phyloP scores from a whole-genome alignment of 2,329 filamentous ascomycete species.

The Ascomycota sp. region DNA sequence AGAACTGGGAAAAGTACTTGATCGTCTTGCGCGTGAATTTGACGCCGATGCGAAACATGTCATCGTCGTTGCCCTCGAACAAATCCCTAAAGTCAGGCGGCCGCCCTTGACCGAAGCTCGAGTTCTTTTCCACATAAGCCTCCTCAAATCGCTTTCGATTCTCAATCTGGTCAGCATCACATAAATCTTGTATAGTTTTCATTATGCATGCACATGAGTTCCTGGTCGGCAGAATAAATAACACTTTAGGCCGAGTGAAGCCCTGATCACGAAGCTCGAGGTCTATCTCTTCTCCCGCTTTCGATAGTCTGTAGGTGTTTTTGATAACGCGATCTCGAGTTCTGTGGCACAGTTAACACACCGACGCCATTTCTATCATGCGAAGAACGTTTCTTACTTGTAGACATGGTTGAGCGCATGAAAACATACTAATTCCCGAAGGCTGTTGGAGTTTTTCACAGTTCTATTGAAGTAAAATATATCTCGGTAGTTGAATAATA shows the following conservation, averaged over 20 bases:
- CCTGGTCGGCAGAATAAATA: conserved; percentile 76
- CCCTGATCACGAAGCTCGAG: conserved; percentile 78
- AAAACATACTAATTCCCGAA: conserved; percentile 56
- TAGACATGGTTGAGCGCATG: conserved; percentile 85
- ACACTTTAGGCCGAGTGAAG: conserved; percentile 82
- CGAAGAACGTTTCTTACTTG: conserved; percentile 33
- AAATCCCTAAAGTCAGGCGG: conserved; percentile 75
- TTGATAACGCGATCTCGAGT: conserved; percentile 83
- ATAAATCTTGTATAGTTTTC: conserved; percentile 55
- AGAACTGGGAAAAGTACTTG: conserved; percentile 89
- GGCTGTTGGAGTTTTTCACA: conserved; percentile 40
- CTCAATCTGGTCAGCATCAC: conserved; percentile 76
- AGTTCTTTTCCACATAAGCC: conserved; percentile 47
- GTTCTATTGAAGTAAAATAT: conserved; percentile 57
- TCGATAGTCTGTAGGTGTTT: conserved; percentile 64
- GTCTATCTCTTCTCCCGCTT: conserved; percentile 40
- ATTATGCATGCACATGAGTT: conserved; percentile 66
- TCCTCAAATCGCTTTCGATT: conserved; percentile 87
- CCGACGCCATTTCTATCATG: no score
- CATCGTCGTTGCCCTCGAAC: conserved; percentile 88
- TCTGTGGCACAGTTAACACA: conserved; percentile 14
- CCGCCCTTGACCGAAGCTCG: conserved; percentile 48
- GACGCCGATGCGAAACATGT: conserved; percentile 88
- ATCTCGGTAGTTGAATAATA: conserved; percentile 69
- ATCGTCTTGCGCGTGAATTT: conserved; percentile 94